Percentiles rank a stretch among this genome's conserved stretches.
Evolutionary conservation across 768 basidiomycete species (phyloP).

Genomic region (Termitomyces sp.): DNA sequence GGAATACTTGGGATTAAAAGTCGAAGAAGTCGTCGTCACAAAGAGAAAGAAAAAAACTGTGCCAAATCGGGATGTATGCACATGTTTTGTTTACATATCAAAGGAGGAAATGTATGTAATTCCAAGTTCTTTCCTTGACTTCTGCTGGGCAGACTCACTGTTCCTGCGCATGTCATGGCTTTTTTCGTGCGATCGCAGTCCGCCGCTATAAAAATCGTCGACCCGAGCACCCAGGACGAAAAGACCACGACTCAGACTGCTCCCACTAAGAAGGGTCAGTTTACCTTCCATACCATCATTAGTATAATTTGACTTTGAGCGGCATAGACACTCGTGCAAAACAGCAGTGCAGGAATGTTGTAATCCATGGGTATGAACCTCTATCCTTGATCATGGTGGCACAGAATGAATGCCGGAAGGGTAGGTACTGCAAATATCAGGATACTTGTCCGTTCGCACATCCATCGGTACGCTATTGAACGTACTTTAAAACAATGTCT

Average conservation of each 20-base stretch:
- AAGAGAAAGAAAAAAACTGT: background rate
- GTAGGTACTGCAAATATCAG: conserved; percentile 78
- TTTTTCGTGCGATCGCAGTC: conserved; percentile 64
- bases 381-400: background rate
- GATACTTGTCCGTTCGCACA: conserved; percentile 83
- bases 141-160: conserved; percentile 15
- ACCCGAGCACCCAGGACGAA: conserved; percentile 46
- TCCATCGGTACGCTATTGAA: conserved; percentile 48
- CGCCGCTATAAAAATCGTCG: conserved; percentile 66
- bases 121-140: no score
- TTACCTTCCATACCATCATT: conserved; percentile 6
- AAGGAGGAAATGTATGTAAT: no score
- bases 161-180: conserved; percentile 40
- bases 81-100: no score
- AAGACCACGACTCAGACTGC: conserved; percentile 21
- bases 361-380: conserved; percentile 75
- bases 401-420: background rate
- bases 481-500: background rate
- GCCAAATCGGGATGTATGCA: conserved; percentile 4
- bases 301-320: conserved; percentile 2
- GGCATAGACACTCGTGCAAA: conserved; percentile 55
- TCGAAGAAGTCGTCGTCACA: no score
- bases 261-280: conserved; percentile 52
- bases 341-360: conserved; percentile 79
- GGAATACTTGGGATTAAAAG: no score